These are phyloP conservation scores for Gracilaria caudata DNA, from an alignment of 23 red algal species.

Conservation along the genomic window DNA sequence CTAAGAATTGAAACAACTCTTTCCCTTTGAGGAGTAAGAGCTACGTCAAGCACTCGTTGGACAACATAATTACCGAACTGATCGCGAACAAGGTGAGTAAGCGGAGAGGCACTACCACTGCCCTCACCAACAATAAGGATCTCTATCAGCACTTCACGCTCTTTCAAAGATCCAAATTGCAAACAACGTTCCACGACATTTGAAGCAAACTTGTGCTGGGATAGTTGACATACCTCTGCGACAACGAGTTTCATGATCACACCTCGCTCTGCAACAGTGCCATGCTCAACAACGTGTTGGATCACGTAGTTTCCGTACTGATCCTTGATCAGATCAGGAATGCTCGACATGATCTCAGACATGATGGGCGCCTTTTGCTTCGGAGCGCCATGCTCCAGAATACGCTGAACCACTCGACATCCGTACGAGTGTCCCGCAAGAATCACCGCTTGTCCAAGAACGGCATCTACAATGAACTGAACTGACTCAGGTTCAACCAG, in stretches of 20 bases:
- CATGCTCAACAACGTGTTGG: constrained; percentile 90
- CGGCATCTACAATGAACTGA: constrained; percentile 94
- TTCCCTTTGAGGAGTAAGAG: constrained; percentile 74
- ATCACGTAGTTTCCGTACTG: constrained; percentile 99
- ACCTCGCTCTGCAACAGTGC: constrained; percentile 72
- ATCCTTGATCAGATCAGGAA: constrained; percentile 82
- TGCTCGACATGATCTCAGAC: constrained; percentile 85
- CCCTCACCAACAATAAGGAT: constrained; percentile 81
- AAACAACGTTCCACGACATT: constrained; percentile 99
- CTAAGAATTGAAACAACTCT: constrained; percentile 81
- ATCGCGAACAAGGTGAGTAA: constrained; percentile 83
- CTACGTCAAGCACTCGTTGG: constrained; percentile 96
- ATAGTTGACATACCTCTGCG: constrained; percentile 78
- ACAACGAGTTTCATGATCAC: constrained; percentile 82
- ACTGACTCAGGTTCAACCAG: constrained; percentile 79
- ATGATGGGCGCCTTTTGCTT: constrained; percentile 92
- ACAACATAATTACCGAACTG: constrained; percentile 99
- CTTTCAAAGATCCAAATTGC: constrained; percentile 82
- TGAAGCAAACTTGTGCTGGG: constrained; percentile 94
- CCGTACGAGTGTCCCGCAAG: constrained; percentile 98
- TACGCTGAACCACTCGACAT: constrained; percentile 96
- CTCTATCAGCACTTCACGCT: constrained; percentile 83
- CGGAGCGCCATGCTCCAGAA: constrained; percentile 84
- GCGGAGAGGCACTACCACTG: constrained; percentile 39
- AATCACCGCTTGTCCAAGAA: constrained; percentile 85